Evolutionary conservation across 495 filamentous ascomycete genomes (phyloP).

Genomic region (Penicillium ochrochloron): DNA sequence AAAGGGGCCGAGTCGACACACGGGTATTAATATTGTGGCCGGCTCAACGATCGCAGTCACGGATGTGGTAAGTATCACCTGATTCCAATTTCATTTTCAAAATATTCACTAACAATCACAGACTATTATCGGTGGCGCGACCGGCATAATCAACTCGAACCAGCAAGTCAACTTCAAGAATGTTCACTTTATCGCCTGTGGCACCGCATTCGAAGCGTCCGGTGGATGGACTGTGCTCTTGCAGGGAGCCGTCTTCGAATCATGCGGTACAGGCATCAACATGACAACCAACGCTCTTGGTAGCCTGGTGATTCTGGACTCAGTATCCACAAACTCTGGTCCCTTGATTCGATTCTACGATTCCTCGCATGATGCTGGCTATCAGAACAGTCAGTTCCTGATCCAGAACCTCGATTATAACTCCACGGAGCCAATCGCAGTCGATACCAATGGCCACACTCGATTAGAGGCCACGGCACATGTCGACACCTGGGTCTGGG

Average conservation of each 20-base stretch:
- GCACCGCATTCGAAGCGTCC: slow-evolving; percentile 41
- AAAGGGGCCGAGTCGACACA: slow-evolving; percentile 55
- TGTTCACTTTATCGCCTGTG: slow-evolving; percentile 47
- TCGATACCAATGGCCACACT: slow-evolving; percentile 37
- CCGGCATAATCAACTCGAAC: slow-evolving; percentile 53
- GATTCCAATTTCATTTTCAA: no score
- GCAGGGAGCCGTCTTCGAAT: slow-evolving; percentile 42
- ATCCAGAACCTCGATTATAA: slow-evolving; percentile 43
- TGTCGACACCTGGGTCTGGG: slow-evolving; percentile 49
- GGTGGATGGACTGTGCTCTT: slow-evolving; percentile 49
- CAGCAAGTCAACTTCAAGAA: slow-evolving; percentile 60
- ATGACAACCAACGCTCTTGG: slow-evolving; percentile 47
- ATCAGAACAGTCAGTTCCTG: slow-evolving; percentile 41
- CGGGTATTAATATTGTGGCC: slow-evolving; percentile 49
- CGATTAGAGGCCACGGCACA: slow-evolving; percentile 54
- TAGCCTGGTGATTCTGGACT: slow-evolving; percentile 55
- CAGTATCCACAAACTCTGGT: slow-evolving; percentile 50
- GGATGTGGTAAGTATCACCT: slow-evolving; percentile 48
- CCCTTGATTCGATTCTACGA: slow-evolving; percentile 54
- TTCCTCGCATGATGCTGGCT: slow-evolving; percentile 40
- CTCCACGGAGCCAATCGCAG: slow-evolving; percentile 34
- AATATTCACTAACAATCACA: slow-evolving; percentile 35
- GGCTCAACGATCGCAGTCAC: slow-evolving; percentile 53
- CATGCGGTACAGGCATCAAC: slow-evolving; percentile 39
- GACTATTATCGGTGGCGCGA: slow-evolving; percentile 52